Evolutionary conservation across 352 stramenopile species (phyloP), one percentile per base, ranked within the genome.

Genomic region (Pythium scleroteichum): DNA sequence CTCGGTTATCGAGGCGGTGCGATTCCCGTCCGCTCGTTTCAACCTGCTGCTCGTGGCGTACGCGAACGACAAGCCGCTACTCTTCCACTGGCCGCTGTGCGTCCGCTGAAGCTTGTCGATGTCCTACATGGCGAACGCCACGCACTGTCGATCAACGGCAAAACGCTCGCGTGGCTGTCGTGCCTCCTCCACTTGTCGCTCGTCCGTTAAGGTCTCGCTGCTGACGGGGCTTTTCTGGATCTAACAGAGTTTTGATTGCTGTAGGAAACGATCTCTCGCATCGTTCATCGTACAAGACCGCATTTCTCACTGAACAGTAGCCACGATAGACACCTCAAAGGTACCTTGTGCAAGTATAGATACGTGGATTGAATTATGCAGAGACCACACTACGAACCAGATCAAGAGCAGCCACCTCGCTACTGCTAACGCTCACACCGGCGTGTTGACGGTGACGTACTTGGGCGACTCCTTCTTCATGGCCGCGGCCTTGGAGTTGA

Each of bases 151-250:
- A 62, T 66, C 38, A 20, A 26, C 3, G 57, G 63, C 14, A 62
- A 63, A 20, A 52, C 62, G 35, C 13, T 71, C 20, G 45, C 44
- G 7, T 67, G 52, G 58, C 35, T 67, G 16, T 51, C 52, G 2
- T 39, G 66, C 20, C 62, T 70, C 19, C 32, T 70, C 2, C 57
- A 62, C 13, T 62, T 70, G 14, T 53, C 14, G 14, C 14, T 70
- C 3, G 51, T 59, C 6, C 56, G 66, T 12, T 66, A 65, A 19
- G 63, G 56, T 66, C 29, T 5, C 10, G 14, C 4, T 20, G 14
- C 7, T 44, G 38, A 44, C 38, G 14, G 14, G 38, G 38, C 13
- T 17, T 44, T 44, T 39, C 33, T 39, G 33, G 33, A n/a, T n/a
- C n/a, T n/a, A n/a, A n/a, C n/a, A n/a, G n/a, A 35, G 29, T 44